phyloP scores from a whole-genome alignment of 2,329 filamentous ascomycete species.

The Triangularia setosa region DNA sequence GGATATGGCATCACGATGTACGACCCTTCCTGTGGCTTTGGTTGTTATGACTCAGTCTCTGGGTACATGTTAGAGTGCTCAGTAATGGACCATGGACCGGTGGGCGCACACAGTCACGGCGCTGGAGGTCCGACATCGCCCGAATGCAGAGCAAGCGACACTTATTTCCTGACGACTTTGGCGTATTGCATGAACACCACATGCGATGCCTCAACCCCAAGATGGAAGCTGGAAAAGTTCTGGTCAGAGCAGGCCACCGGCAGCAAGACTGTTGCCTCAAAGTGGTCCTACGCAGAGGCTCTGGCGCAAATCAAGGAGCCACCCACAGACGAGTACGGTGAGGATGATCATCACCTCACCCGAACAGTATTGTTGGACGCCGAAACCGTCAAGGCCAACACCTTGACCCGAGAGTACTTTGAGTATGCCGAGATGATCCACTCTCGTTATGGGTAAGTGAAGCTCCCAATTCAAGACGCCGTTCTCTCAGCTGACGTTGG shows the following conservation, averaged over 20 bases:
- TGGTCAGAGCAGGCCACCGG: conserved; percentile 27
- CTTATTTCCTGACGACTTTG: conserved; percentile 25
- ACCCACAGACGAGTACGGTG: neutral
- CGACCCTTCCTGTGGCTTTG: conserved; percentile 5
- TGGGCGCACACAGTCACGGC: conserved; percentile 2
- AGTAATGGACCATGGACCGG: neutral
- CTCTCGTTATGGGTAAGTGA: conserved; percentile 20
- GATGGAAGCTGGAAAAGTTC: conserved; percentile 25
- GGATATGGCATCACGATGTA: conserved; percentile 5
- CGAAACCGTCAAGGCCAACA: conserved; percentile 11
- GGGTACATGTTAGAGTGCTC: conserved; percentile 2
- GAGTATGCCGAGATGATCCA: conserved; percentile 22
- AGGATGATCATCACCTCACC: conserved; percentile 18
- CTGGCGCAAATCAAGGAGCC: conserved; percentile 16
- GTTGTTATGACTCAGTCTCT: neutral
- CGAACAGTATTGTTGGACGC: conserved; percentile 20
- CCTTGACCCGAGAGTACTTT: conserved; percentile 13
- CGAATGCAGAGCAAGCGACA: conserved; percentile 23
- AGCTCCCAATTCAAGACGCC: neutral
- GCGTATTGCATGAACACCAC: conserved; percentile 29
- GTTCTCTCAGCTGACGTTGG: neutral
- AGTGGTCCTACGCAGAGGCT: conserved; percentile 25
- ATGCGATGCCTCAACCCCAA: conserved; percentile 22
- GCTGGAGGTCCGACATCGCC: conserved; percentile 1
- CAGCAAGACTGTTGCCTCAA: conserved; percentile 19